phyloP scores from a whole-genome alignment of 192 early-diverging fungal species.

The Martensiomyces pterosporus region DNA sequence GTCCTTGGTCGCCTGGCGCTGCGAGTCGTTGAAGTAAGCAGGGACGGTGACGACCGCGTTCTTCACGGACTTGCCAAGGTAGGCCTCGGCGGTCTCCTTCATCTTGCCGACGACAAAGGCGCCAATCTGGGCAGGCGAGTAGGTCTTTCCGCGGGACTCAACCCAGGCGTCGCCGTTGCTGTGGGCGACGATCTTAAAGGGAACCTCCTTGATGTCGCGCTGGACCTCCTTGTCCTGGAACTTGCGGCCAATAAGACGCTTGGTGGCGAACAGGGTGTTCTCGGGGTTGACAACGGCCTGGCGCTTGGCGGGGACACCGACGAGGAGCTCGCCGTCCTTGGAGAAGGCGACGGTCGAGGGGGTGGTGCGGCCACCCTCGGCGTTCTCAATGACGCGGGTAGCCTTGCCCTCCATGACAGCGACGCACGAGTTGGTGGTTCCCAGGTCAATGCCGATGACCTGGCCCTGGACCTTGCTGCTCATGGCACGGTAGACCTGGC shows the following conservation, averaged over 20 bases:
- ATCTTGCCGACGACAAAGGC: slow-evolving; percentile 98
- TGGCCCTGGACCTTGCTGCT: slow-evolving; percentile 65
- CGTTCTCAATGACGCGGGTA: slow-evolving; percentile 96
- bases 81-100: slow-evolving; percentile 93
- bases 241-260: slow-evolving; percentile 94
- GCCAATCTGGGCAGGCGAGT: slow-evolving; percentile 94
- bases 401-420: slow-evolving; percentile 98
- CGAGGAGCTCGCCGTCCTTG: slow-evolving; percentile 94
- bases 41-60: slow-evolving; percentile 97
- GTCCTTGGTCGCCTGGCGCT: slow-evolving; percentile 99
- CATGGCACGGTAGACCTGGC: slow-evolving; percentile 39
- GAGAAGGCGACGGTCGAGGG: slow-evolving; percentile 95
- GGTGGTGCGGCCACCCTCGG: slow-evolving; percentile 94
- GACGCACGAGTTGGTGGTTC: slow-evolving; percentile 99
- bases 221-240: slow-evolving; percentile 87
- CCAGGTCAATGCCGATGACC: slow-evolving; percentile 98
- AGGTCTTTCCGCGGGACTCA: slow-evolving; percentile 89
- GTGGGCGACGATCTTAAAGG: slow-evolving; percentile 94
- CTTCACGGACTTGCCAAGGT: slow-evolving; percentile 75
- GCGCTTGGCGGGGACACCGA: slow-evolving; percentile 95
- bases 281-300: slow-evolving; percentile 99
- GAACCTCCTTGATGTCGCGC: slow-evolving; percentile 81
- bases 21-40: slow-evolving; percentile 99
- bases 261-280: slow-evolving; percentile 96
- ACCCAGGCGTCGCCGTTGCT: slow-evolving; percentile 99